Percentiles rank a stretch among this genome's conserved stretches.
These are phyloP conservation scores for Termitomyces sp. DNA, from an alignment of 768 basidiomycete genomes.

Conservation along the genomic window DNA sequence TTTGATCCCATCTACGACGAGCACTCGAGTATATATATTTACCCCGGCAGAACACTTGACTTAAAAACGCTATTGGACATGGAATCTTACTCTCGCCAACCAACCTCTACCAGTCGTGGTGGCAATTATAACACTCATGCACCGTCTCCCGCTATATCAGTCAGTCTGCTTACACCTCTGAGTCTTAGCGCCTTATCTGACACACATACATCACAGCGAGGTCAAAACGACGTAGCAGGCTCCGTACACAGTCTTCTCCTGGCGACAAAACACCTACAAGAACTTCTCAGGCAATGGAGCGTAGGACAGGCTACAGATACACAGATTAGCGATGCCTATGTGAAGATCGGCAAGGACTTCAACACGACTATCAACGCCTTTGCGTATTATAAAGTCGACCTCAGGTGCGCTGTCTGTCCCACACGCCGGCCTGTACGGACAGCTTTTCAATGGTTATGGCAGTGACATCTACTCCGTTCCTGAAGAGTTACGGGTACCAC, in stretches of 20 bases:
- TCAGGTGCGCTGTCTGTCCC: conserved; percentile 41
- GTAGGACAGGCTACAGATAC: conserved; percentile 51
- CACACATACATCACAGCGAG: conserved; percentile 14
- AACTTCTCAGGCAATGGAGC: conserved; percentile 70
- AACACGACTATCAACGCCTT: conserved; percentile 79
- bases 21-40: background rate
- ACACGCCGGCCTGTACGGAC: background rate
- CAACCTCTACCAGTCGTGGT: background rate
- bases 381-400: conserved; percentile 64
- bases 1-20: background rate
- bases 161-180: background rate
- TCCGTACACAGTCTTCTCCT: conserved; percentile 66
- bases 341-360: conserved; percentile 86
- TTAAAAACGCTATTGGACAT: background rate
- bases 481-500: conserved; percentile 57
- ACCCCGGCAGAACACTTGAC: background rate
- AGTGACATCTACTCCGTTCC: conserved; percentile 69
- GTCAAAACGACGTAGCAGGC: conserved; percentile 47
- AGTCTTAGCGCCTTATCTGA: background rate
- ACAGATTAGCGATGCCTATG: conserved; percentile 87
- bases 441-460: background rate
- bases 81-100: background rate
- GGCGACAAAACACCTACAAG: conserved; percentile 82
- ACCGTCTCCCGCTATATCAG: background rate
- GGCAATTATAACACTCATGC: background rate